Evolutionary conservation across 306 rosid species (phyloP).

Genomic region (Luffa aegyptiaca): DNA sequence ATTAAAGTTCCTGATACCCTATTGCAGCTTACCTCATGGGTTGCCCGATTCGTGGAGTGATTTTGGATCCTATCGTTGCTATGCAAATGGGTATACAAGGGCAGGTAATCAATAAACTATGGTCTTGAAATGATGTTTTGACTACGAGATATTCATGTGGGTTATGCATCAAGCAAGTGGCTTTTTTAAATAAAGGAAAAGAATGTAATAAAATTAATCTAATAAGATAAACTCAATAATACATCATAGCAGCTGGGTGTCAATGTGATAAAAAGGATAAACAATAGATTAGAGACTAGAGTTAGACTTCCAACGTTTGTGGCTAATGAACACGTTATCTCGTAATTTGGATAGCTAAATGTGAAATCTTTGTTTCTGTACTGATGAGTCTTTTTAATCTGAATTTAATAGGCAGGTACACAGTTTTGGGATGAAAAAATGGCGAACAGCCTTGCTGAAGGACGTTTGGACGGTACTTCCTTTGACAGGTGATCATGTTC

Average conservation of each 20-base stretch:
- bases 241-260: background rate
- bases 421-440: conserved; percentile 98
- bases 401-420: conserved; percentile 72
- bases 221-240: background rate
- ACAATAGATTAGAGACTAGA: background rate
- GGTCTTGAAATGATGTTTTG: background rate
- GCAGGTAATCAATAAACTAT: conserved; percentile 42
- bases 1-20: background rate
- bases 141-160: background rate
- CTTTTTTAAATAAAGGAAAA: background rate
- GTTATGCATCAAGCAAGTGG: background rate
- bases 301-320: background rate
- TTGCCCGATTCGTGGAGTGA: conserved; percentile 91
- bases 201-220: background rate
- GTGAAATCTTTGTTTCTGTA: background rate
- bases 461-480: conserved; percentile 71
- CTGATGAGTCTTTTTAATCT: background rate
- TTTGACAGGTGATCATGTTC: conserved; percentile 68
- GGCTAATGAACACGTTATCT: background rate
- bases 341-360: background rate
- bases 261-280: background rate
- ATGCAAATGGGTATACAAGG: conserved; percentile 98
- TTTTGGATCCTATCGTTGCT: conserved; percentile 88
- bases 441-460: conserved; percentile 73
- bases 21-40: conserved; percentile 89